These are phyloP conservation scores for Monilinia laxa DNA, from an alignment of 2,329 filamentous ascomycete genomes.

Conservation along the genomic window DNA sequence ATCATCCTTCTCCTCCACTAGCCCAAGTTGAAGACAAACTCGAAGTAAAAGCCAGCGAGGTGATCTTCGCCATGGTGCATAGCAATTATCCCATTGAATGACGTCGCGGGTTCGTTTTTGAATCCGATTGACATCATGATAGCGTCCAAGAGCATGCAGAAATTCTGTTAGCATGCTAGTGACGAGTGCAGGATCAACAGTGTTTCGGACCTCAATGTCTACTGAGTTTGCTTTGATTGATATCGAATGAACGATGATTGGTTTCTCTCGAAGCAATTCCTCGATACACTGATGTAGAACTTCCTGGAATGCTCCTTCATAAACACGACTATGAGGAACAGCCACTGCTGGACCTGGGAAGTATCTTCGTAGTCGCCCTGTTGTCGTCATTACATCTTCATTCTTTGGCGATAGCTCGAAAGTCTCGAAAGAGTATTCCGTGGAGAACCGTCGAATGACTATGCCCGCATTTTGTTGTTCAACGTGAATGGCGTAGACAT, in stretches of 20 bases:
- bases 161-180: conserved; percentile 52
- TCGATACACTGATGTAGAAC: conserved; percentile 27
- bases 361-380: conserved; percentile 44
- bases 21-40: conserved; percentile 47
- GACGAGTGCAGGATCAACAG: conserved; percentile 50
- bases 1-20: background rate
- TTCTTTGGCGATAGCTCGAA: conserved; percentile 50
- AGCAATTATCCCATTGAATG: conserved; percentile 45
- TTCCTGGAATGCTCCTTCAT: conserved; percentile 29
- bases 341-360: conserved; percentile 46
- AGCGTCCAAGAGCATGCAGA: conserved; percentile 44
- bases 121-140: conserved; percentile 40
- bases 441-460: conserved; percentile 40
- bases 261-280: conserved; percentile 23
- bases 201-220: conserved; percentile 50
- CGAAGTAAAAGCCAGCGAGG: conserved; percentile 56
- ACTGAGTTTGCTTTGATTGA: conserved; percentile 36
- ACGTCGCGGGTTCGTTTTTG: conserved; percentile 56
- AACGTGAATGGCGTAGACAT: conserved; percentile 44
- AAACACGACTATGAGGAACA: background rate
- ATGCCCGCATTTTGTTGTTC: conserved; percentile 49
- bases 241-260: conserved; percentile 20
- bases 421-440: conserved; percentile 40
- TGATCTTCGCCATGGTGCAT: conserved; percentile 51
- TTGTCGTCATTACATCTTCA: conserved; percentile 41